Base-by-base conservation (phyloP, 768 basidiomycete species). In the Tricholoma sp. region DNA sequence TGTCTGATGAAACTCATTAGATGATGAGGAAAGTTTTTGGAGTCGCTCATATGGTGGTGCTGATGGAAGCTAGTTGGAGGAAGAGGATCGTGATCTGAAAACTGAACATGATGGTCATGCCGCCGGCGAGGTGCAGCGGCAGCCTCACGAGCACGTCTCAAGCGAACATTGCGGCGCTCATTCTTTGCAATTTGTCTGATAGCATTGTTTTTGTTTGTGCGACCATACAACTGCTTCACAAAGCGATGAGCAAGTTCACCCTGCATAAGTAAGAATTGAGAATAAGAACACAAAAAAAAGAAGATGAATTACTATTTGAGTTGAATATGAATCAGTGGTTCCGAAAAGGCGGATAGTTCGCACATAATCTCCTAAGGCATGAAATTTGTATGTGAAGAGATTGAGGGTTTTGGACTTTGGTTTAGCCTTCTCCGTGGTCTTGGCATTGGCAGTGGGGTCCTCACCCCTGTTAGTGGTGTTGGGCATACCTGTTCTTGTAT, bases 191-290 rank as follows among this genome's bases (percentile, higher is more conserved):
- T 76, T 17, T 74, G 71, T 0, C 44, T 15, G 0, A 49, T 52
- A 13, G 63, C 60, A 10, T 68, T 45, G 5, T 61, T 67, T 57
- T 78, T 77, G 60, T 74, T 76, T 0, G 72, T 75, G 0, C 60
- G 37, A 0, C 54, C 54, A 44, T 78, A 80, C 29, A 74, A 63
- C 0, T 59, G 59, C 61, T 82, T 80, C 9, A 75, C 63, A 0
- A 63, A 57, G 0, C 66, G 59, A 54, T 81, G 80, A n/a, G 75
- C 70, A 0, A 74, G 66, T 55, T 81, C 77, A 0, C 76, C 74
- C 77, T 80, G 53, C 41, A 31, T 4, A 5, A 13, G 12, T 2
- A 31, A 6, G n/a, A 17, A 20, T 24, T 39, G 37, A 39, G 12
- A 2, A 6, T n/a, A 13, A 39, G 5, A 11, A 39, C 37, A 39